Evolutionary conservation across 257 asterid genomes (phyloP), one percentile per base, ranked within the genome.

Genomic region (Solanum etuberosum): DNA sequence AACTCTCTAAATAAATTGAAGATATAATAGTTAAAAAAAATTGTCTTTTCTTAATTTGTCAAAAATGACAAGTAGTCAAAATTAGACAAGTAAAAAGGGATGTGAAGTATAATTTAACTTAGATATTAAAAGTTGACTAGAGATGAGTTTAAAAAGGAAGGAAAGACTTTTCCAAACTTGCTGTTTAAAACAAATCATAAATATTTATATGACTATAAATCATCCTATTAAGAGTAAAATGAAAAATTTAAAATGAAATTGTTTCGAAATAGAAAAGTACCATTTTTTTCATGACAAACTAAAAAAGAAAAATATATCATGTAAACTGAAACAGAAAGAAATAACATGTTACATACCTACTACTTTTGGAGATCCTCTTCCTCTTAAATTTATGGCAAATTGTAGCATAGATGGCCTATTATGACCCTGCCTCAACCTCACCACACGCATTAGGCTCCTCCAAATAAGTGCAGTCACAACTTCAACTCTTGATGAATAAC

Each of bases 391-490:
- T 21, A 87, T 82, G 1, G 89, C 40, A 27, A 83, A 68, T 51
- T 42, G 61, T 48, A 72, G 34, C 10, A 72, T 83, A 65, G 80
- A 88, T 20, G 78, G 77, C 85, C 85, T 83, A 16, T 27, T 34
- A 1, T 73, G 74, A 13, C 87, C 89, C 9, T 37, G 80, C 51
- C 76, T 88, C 31, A 82, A 48, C 46, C 82, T 31, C 68, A 83
- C 34, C 25, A 61, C 80, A 9, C 21, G 63, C 32, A 87, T 65
- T 10, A 87, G 37, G 37, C 86, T 65, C 27, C 43, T 87, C 89
- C 86, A 87, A 14, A 80, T 87, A 6, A 87, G 74, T 78, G 89
- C 77, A 42, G 88, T 86, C 42, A 86, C 85, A 20, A 86, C 85
- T 54, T 73, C 77, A 4, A 87, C 84, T 43, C 68, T 87, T 35